Evolutionary conservation across 139 green algal species (phyloP).

Genomic region (Coelastrella sp.): DNA sequence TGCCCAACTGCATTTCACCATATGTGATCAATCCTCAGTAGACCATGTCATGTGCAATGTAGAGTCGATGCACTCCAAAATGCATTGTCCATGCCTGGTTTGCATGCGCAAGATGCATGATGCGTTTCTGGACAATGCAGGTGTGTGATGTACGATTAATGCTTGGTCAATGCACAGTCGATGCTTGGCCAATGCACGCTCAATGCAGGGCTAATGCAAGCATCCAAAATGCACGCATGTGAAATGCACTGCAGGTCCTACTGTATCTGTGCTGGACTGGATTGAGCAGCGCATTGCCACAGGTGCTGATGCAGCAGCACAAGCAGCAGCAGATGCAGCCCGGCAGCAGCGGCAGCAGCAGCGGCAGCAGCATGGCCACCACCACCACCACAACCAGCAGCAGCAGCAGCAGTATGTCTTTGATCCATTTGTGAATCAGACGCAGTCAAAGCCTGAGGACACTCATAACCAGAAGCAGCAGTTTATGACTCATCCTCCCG

Average conservation of each 20-base stretch:
- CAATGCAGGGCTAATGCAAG: too few relatives aligned
- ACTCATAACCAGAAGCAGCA: constrained; percentile 36
- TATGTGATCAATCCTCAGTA: too few relatives aligned
- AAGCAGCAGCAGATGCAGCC: constrained; percentile 38
- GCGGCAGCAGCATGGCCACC: background rate
- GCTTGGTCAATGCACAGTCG: too few relatives aligned
- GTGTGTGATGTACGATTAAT: too few relatives aligned
- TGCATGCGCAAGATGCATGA: too few relatives aligned
- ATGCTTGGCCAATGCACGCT: too few relatives aligned
- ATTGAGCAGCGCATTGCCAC: constrained; percentile 5
- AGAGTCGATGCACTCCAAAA: too few relatives aligned
- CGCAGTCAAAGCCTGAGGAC: too few relatives aligned
- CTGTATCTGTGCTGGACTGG: constrained; percentile 32
- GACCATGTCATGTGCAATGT: too few relatives aligned
- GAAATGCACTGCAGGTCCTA: background rate
- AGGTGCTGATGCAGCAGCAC: constrained; percentile 38
- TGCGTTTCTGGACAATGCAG: too few relatives aligned
- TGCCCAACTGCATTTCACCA: background rate
- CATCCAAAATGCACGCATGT: too few relatives aligned
- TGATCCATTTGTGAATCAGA: constrained; percentile 27
- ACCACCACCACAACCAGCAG: background rate
- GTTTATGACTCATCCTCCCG: background rate
- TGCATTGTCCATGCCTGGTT: too few relatives aligned
- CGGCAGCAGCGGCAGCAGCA: constrained; percentile 40
- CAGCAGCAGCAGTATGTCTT: constrained; percentile 35